These are phyloP conservation scores for Elaphomyces granulatus DNA, from an alignment of 495 filamentous ascomycete species.

Conservation along the genomic window DNA sequence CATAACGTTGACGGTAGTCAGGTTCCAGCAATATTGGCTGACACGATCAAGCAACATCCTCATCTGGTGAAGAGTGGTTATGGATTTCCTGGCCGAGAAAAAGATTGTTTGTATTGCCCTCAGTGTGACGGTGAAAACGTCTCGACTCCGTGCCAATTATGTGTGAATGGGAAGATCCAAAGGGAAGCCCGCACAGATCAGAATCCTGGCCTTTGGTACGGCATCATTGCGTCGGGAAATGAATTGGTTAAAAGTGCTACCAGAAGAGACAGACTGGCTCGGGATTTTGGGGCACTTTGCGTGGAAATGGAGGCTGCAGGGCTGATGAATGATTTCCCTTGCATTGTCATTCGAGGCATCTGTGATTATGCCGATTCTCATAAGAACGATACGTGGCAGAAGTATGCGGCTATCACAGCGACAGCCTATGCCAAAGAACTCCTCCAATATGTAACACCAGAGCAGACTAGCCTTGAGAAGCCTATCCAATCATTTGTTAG, in stretches of 20 bases:
- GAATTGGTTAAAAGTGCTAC: slow-evolving; percentile 15
- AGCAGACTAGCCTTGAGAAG: slow-evolving; percentile 4
- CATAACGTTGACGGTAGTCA: background rate
- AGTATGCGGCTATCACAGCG: slow-evolving; percentile 23
- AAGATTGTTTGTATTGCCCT: slow-evolving; percentile 15
- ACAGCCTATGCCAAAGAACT: slow-evolving; percentile 23
- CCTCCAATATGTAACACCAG: slow-evolving; percentile 8
- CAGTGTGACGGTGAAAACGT: slow-evolving; percentile 8
- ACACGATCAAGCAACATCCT: slow-evolving; percentile 7
- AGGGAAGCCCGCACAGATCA: slow-evolving; percentile 4
- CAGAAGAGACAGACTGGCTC: slow-evolving; percentile 6
- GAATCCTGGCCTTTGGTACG: slow-evolving; percentile 20
- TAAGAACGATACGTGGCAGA: slow-evolving; percentile 26
- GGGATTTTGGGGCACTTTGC: slow-evolving; percentile 8
- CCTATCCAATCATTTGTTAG: too few relatives aligned
- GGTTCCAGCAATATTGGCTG: slow-evolving; percentile 9
- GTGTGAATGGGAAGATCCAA: slow-evolving; percentile 2
- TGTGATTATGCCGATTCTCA: slow-evolving; percentile 31
- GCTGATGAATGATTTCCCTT: slow-evolving; percentile 24
- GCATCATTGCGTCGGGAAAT: slow-evolving; percentile 29
- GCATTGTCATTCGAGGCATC: slow-evolving; percentile 27
- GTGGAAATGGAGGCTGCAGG: slow-evolving; percentile 36
- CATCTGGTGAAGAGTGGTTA: slow-evolving; percentile 10
- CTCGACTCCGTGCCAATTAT: slow-evolving; percentile 6
- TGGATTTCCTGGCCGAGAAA: slow-evolving; percentile 1